Evolutionary conservation across 768 basidiomycete genomes (phyloP).

Genomic region (Fistulinella prunicolor): DNA sequence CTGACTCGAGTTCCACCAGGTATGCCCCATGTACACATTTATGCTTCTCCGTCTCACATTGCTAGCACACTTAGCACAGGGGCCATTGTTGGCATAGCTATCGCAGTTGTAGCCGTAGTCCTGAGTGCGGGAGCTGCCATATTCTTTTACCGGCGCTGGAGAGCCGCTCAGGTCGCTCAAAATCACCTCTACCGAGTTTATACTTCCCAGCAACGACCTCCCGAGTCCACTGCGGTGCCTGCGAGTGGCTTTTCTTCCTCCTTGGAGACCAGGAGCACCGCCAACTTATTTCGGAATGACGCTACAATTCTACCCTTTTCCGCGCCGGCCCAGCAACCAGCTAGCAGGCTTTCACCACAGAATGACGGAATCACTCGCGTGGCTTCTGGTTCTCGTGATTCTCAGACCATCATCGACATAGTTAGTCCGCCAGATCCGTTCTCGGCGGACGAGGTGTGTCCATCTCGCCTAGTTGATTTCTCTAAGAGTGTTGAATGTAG

Average conservation of each 20-base stretch:
- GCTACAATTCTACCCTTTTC: neutral
- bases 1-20: neutral
- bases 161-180: conserved; percentile 16
- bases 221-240: neutral
- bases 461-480: neutral
- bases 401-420: conserved; percentile 7
- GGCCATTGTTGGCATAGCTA: conserved; percentile 21
- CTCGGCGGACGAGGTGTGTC: conserved; percentile 19
- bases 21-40: neutral
- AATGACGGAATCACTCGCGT: neutral
- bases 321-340: conserved; percentile 7
- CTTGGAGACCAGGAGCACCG: conserved; percentile 15
- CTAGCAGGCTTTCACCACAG: neutral
- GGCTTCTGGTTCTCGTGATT: conserved; percentile 9
- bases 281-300: conserved; percentile 10
- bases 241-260: conserved; percentile 22
- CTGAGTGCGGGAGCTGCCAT: conserved; percentile 12
- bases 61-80: conserved; percentile 20
- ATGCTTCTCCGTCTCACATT: neutral
- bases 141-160: conserved; percentile 32
- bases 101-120: conserved; percentile 15
- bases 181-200: conserved; percentile 10
- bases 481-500: neutral
- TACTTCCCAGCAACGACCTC: conserved; percentile 9
- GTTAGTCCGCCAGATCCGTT: neutral